Percentiles rank a stretch among this genome's conserved stretches.
Evolutionary conservation across 257 asterid genomes (phyloP).

Genomic region (Capsicum pubescens): DNA sequence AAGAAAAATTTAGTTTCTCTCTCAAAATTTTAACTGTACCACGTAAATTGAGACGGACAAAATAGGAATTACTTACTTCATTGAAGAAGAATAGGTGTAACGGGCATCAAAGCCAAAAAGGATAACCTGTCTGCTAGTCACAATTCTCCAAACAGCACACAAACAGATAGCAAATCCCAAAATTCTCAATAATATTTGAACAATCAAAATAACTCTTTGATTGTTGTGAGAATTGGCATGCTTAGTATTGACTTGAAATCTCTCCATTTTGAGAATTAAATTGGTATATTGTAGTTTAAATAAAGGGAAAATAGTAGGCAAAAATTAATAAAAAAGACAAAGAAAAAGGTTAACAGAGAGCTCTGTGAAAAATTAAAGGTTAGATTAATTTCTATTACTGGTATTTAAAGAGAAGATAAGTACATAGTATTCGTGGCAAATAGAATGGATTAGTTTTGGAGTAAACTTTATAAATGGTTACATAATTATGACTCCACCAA

Average conservation of each 20-base stretch:
- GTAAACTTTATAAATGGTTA: neutral
- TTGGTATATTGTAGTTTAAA: too few species aligned
- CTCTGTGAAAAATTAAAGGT: neutral
- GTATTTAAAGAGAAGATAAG: neutral
- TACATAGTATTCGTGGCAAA: neutral
- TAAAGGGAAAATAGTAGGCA: neutral
- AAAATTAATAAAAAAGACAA: neutral
- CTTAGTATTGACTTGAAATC: slow-evolving; percentile 27
- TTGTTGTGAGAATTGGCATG: slow-evolving; percentile 30
- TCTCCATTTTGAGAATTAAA: slow-evolving; percentile 15
- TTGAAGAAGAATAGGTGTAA: slow-evolving; percentile 63
- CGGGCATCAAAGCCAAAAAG: slow-evolving; percentile 50
- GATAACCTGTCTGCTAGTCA: slow-evolving; percentile 57
- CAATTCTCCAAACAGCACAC: slow-evolving; percentile 54
- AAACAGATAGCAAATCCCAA: slow-evolving; percentile 48
- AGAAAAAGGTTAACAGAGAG: neutral
- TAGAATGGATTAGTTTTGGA: neutral
- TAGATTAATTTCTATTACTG: neutral
- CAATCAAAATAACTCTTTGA: slow-evolving; percentile 32
- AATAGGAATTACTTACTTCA: slow-evolving; percentile 45
- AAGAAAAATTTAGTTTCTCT: too few species aligned
- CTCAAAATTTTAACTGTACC: too few species aligned
- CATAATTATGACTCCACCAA: neutral
- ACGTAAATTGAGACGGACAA: too few species aligned
- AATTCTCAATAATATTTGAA: slow-evolving; percentile 53